These are phyloP conservation scores for Candida khao-thaluensis DNA, from an alignment of 805 yeast species.

Conservation along the genomic window DNA sequence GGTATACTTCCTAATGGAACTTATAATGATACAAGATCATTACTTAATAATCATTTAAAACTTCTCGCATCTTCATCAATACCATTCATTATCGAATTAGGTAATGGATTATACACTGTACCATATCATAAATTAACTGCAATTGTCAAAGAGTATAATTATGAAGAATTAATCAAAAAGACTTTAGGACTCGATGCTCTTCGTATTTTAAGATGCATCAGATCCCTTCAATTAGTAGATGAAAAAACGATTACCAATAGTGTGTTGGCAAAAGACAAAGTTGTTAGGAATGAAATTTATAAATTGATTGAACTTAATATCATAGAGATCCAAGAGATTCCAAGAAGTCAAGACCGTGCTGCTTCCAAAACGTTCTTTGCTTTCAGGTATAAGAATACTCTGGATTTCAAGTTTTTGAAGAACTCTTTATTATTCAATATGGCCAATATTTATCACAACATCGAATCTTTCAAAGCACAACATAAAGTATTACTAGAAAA, in stretches of 20 bases:
- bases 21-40: slow-evolving; percentile 22
- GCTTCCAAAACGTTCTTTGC: slow-evolving; percentile 85
- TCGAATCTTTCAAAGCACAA: slow-evolving; percentile 54
- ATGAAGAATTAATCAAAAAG: slow-evolving; percentile 57
- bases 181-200: slow-evolving; percentile 67
- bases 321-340: slow-evolving; percentile 89
- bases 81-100: slow-evolving; percentile 60
- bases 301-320: slow-evolving; percentile 67
- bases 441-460: slow-evolving; percentile 48
- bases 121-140: slow-evolving; percentile 57
- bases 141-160: slow-evolving; percentile 46
- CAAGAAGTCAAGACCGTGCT: slow-evolving; percentile 86
- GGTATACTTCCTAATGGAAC: slow-evolving; percentile 13
- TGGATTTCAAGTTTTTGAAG: slow-evolving; percentile 33
- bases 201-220: slow-evolving; percentile 74
- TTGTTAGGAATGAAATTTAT: slow-evolving; percentile 69
- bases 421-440: slow-evolving; percentile 51
- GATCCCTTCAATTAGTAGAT: slow-evolving; percentile 68
- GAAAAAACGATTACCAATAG: slow-evolving; percentile 77
- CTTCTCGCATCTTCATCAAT: slow-evolving; percentile 53
- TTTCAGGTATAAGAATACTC: slow-evolving; percentile 59
- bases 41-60: slow-evolving; percentile 65
- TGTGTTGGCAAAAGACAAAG: slow-evolving; percentile 75
- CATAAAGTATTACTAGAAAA: slow-evolving; percentile 71
- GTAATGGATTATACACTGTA: slow-evolving; percentile 57